A percentile compares a stretch with the other conserved stretches of the same genome.
Conservation (phyloP, 2,329 filamentous ascomycete genomes). For the Exophiala dermatitidis region DNA sequence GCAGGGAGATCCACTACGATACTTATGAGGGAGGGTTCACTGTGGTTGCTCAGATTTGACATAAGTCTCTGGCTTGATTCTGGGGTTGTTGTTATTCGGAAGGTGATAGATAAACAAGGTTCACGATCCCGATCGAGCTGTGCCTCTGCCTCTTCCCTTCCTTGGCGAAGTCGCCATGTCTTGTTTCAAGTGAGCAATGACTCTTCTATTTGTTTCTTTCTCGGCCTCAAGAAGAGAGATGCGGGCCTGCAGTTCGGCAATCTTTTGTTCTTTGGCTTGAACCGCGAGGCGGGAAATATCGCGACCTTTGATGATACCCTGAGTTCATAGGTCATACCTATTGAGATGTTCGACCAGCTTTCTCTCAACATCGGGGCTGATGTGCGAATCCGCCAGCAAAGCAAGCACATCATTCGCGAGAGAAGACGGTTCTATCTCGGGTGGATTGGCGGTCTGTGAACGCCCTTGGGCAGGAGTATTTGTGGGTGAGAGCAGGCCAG, state of each 20-base stretch:
- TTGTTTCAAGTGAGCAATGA: constrained; percentile 36
- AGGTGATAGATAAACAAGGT: too few species aligned
- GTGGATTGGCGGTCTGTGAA: constrained; percentile 9
- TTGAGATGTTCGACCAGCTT: constrained; percentile 43
- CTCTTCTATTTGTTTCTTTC: constrained; percentile 45
- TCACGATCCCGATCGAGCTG: constrained; percentile 3
- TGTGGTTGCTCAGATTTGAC: too few species aligned
- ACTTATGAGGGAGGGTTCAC: too few species aligned
- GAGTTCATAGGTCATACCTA: constrained; percentile 51
- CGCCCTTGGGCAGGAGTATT: constrained; percentile 11
- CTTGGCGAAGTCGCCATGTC: constrained; percentile 26
- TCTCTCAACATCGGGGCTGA: constrained; percentile 32
- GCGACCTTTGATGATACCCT: constrained; percentile 57
- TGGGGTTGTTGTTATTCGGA: too few species aligned
- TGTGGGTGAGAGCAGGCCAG: constrained; percentile 21
- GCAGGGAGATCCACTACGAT: too few species aligned
- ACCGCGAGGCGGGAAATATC: constrained; percentile 59
- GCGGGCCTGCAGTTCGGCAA: constrained; percentile 59
- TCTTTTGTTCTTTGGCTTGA: constrained; percentile 57
- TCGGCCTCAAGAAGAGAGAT: constrained; percentile 53
- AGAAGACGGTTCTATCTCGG: constrained; percentile 29
- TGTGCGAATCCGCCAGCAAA: constrained; percentile 32
- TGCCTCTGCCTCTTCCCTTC: constrained; percentile 6
- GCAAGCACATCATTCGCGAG: constrained; percentile 29
- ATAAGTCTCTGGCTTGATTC: too few species aligned